phyloP scores from a whole-genome alignment of 805 yeast genomes.

The Metschnikowia aberdeeniae region DNA sequence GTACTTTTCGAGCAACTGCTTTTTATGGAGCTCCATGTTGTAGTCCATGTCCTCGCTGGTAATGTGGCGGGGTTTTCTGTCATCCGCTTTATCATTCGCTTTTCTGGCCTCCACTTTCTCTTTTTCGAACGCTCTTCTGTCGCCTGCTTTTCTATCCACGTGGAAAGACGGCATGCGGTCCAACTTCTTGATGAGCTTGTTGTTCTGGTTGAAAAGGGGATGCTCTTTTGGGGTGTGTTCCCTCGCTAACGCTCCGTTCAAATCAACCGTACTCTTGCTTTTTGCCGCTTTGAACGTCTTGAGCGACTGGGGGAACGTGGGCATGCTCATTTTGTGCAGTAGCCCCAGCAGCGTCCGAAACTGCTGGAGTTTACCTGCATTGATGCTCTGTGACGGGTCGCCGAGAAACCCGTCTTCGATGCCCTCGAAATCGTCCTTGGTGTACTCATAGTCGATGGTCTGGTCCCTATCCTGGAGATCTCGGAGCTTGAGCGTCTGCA shows the following conservation, averaged over 20 bases:
- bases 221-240: constrained; percentile 14
- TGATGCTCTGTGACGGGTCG: constrained; percentile 9
- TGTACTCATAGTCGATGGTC: constrained; percentile 34
- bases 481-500: constrained; percentile 27
- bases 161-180: constrained; percentile 43
- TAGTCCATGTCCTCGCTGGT: constrained; percentile 11
- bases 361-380: constrained; percentile 13
- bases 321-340: constrained; percentile 21
- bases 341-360: constrained; percentile 7
- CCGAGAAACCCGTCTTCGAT: constrained; percentile 37
- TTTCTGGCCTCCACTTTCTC: neutral
- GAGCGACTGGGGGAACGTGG: constrained; percentile 16
- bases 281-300: constrained; percentile 18
- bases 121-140: neutral
- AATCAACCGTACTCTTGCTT: constrained; percentile 34
- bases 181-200: constrained; percentile 32
- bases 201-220: constrained; percentile 30
- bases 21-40: constrained; percentile 22
- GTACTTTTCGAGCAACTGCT: constrained; percentile 28
- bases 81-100: neutral
- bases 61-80: neutral
- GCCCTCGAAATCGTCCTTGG: constrained; percentile 33
- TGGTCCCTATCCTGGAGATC: constrained; percentile 28
- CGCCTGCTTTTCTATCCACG: constrained; percentile 9
- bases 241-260: constrained; percentile 14